Evolutionary conservation across 176 grass and related monocot genomes (phyloP), one percentile per base, ranked within the genome.

Genomic region (Eragrostis nindensis): DNA sequence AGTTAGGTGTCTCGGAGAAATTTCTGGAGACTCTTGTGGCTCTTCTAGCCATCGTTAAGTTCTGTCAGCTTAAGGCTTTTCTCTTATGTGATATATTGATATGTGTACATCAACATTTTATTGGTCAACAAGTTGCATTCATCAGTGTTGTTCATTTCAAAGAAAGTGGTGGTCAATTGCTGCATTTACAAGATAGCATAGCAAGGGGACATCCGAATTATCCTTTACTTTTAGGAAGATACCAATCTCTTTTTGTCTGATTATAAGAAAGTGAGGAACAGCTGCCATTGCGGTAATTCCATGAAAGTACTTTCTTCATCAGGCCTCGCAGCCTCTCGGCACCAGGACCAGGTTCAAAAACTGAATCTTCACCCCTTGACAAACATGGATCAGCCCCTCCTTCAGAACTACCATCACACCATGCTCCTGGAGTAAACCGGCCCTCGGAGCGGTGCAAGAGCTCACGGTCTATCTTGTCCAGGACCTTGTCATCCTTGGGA

Each of bases 201-300:
- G 62, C n/a, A 76, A 24, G 32, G 32, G 32, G 62, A 5, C n/a
- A 74, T 11, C 61, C 68, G 41, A 47, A 73, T 38, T 39, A 86
- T 60, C 73, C 83, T 82, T 8, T 82, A 46, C 66, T 29, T 73
- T 62, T 83, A n/a, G 84, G 78, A 68, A 82, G 62, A 65, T 87
- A 85, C 93, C 93, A 99, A 67, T 89, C 89, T 82, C 96, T 85
- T 54, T 86, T 93, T n/a, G 82, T 91, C 75, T 95, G 96, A 57
- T 95, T 90, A 68, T 99, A 95, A 53, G 82, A 46, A 19, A 91
- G 87, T 0, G 88, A 76, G 0, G 93, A 99, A 82, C 93, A 99
- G 76, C 92, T 99, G 2, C 84, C 93, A 0, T 90, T 91, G 73
- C 88, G 87, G 63, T 91, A 95, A 78, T 87, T 84, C 75, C 90